Conservation (phyloP, 768 basidiomycete species). For the Macrocybe gigantea region DNA sequence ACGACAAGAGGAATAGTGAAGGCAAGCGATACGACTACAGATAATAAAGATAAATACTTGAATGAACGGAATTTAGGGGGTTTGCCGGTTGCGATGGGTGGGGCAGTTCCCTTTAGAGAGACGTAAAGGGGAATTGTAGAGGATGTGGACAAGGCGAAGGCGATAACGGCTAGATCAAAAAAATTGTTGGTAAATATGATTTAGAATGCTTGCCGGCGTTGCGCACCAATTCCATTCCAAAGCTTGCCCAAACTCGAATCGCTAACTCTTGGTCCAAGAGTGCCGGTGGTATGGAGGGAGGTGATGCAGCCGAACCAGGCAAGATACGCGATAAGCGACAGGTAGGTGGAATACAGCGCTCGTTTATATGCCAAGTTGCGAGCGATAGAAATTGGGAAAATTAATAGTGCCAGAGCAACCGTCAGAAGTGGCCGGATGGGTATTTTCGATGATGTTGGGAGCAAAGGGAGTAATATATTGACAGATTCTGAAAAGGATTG, state of each 20-base stretch:
- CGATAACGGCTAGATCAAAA: slow-evolving; percentile 38
- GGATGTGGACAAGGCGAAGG: slow-evolving; percentile 62
- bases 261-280: slow-evolving; percentile 18
- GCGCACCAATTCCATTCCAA: slow-evolving; percentile 65
- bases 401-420: slow-evolving; percentile 30
- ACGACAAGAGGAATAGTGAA: slow-evolving; percentile 56
- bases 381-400: slow-evolving; percentile 48
- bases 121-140: slow-evolving; percentile 63
- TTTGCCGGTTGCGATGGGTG: slow-evolving; percentile 34
- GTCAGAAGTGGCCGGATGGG: slow-evolving; percentile 35
- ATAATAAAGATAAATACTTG: slow-evolving; percentile 45
- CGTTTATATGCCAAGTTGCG: slow-evolving; percentile 50
- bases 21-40: slow-evolving; percentile 40
- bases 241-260: slow-evolving; percentile 35
- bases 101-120: slow-evolving; percentile 42
- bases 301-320: slow-evolving; percentile 51
- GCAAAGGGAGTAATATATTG: slow-evolving; percentile 42
- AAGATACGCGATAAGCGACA: slow-evolving; percentile 57
- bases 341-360: slow-evolving; percentile 48
- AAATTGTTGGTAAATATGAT: slow-evolving; percentile 1
- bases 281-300: slow-evolving; percentile 46
- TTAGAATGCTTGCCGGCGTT: slow-evolving; percentile 4
- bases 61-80: slow-evolving; percentile 50
- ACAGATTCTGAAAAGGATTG: slow-evolving; percentile 41
- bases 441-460: slow-evolving; percentile 28